Base-by-base conservation (phyloP, 495 filamentous ascomycete species). In the Neurospora tetrasperma region DNA sequence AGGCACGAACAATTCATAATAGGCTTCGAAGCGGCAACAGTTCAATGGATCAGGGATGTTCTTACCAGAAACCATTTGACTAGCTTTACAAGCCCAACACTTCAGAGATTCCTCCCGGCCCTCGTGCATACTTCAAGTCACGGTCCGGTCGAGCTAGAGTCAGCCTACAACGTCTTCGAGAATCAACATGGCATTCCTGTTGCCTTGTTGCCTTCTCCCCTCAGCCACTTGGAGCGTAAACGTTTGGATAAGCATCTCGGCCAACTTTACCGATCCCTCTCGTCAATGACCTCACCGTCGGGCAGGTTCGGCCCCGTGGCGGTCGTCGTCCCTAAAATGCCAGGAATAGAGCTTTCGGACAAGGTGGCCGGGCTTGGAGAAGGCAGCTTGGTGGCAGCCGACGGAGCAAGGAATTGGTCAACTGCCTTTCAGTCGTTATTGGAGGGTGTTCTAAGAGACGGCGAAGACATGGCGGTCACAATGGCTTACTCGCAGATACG, bases 361-460 rank as follows among this genome's bases (percentile, higher is more conserved):
- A 69, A 69, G 9, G 73, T 42, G 66, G 70, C 35, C 69, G 48
- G 41, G 39, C 31, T 69, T 14, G 48, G 59, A 16, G 66, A 70
- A 41, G 70, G 62, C 44, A 35, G 73, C 2, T 68, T 71, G 27
- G 27, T 35, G 35, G 70, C 44, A 14, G 62, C 69, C 20, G 77
- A 77, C 66, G 78, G 76, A 23, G 73, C 79, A 6, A 75, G 54
- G 9, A 80, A 77, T 6, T 86, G 84, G 84, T 79, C 75, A 41
- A 75, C 80, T n/a, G 82, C 84, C n/a, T 86, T 86, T 35, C 83
- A 85, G 41, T 76, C 77, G 42, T 78, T 85, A 74, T 74, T 86
- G 35, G 84, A 86, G 70, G 75, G 79, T 6, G 77, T 81, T 14
- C 75, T 85, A 16, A 76, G 84, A 39, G 84, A 86, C 35, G 82